These are phyloP conservation scores for Fusarium continuum DNA, from an alignment of 2,329 filamentous ascomycete genomes.

Conservation along the genomic window DNA sequence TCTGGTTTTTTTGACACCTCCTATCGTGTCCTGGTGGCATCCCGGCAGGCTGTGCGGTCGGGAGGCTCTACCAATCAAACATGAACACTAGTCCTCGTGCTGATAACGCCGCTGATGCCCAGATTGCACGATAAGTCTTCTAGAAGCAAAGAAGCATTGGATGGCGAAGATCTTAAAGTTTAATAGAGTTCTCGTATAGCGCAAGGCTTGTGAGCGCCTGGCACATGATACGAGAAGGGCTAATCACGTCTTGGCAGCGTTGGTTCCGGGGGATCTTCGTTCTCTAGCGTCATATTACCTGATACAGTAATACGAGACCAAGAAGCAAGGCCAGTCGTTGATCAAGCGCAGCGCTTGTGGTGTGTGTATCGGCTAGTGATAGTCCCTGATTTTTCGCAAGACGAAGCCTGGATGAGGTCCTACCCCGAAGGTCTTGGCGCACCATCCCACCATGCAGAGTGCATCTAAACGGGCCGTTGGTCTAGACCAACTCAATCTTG, in stretches of 20 bases:
- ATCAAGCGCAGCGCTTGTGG: background rate
- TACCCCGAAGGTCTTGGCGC: slow-evolving; percentile 7
- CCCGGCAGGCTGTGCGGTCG: background rate
- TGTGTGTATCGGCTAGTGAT: too few relatives aligned
- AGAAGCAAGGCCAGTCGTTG: slow-evolving; percentile 5
- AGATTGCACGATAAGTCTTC: background rate
- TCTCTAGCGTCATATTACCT: slow-evolving; percentile 18
- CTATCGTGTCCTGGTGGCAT: background rate
- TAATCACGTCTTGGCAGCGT: background rate
- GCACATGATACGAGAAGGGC: background rate
- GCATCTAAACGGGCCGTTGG: background rate
- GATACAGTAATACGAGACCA: background rate
- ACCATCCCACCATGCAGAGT: background rate
- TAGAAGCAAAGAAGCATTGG: slow-evolving; percentile 13
- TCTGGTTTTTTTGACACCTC: background rate
- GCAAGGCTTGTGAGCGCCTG: background rate
- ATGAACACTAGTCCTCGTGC: background rate
- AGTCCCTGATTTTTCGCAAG: background rate
- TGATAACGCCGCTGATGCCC: background rate
- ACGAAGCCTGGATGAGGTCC: background rate
- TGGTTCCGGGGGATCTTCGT: background rate
- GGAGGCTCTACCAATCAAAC: background rate
- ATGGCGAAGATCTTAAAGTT: background rate
- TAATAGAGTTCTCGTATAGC: background rate
- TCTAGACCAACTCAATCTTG: slow-evolving; percentile 34